Base-by-base conservation (phyloP, 108 stramenopile genomes). In the Nitzschia inconspicua region DNA sequence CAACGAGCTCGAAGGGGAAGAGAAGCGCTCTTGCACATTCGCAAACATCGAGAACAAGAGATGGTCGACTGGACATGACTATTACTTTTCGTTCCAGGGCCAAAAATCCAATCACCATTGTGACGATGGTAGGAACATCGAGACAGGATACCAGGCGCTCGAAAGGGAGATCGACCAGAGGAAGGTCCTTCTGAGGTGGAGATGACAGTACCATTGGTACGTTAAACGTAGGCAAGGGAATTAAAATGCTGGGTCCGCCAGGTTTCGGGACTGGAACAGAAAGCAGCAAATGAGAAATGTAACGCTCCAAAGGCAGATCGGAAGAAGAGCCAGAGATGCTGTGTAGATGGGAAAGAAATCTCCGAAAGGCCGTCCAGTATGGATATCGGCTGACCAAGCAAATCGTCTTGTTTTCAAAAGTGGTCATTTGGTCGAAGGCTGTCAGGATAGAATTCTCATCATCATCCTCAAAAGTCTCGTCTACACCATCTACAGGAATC, bases 331-430 rank as follows among this genome's bases (percentile, higher is more conserved):
- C 77, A 46, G 91, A 86, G 2, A 88, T 36, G 14, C 78, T 66
- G 44, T 93, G 91, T 16, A 93, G 69, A 72, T 93, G 85, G 19
- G 80, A 84, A 3, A 93, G 75, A 60, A 89, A 93, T 0, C 75
- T 80, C 16, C 82, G 82, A 68, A 89, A 88, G n/a, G 86, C 88
- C 9, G 85, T 87, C 91, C 91, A 93, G 47, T 79, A 93, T 6
- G 91, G 88, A 64, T 78, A 85, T 25, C 88, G 72, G 34, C 88
- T 83, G 3, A 93, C 69, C 42, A 93, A 70, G 44, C 88, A 89
- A 28, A 93, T 88, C 0, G 91, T 93, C 42, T 93, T 93, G 71
- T 84, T 83, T 63, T 93, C 88, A 44, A 87, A 93, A 8, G 91
- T 86, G 46, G 80, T 79, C 64, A 84, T 68, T 27, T 88, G 84